These are phyloP conservation scores for Phytopythium montanum DNA, from an alignment of 352 stramenopile genomes.

Conservation along the genomic window DNA sequence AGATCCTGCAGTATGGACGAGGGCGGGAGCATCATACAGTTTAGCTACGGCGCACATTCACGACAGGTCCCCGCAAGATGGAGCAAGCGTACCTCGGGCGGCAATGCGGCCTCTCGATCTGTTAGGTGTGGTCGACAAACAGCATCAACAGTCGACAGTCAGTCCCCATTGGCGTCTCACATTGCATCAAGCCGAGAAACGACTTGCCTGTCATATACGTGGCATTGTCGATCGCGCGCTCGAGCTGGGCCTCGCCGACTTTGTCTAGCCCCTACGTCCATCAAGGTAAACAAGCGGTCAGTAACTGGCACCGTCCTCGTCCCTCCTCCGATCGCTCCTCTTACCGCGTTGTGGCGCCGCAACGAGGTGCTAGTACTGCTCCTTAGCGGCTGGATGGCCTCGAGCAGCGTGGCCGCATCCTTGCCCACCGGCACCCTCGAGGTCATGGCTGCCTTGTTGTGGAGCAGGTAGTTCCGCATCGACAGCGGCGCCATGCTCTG, in stretches of 20 bases:
- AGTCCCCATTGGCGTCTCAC: background rate
- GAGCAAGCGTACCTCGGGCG: slow-evolving; percentile 42
- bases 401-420: slow-evolving; percentile 35
- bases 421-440: slow-evolving; percentile 17
- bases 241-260: slow-evolving; percentile 8
- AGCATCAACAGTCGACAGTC: background rate
- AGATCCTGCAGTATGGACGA: slow-evolving; percentile 34
- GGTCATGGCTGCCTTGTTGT: background rate
- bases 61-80: background rate
- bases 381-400: slow-evolving; percentile 37
- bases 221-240: slow-evolving; percentile 42
- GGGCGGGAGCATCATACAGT: background rate
- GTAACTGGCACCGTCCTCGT: background rate
- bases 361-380: background rate
- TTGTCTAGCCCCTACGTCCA: background rate
- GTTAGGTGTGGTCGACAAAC: background rate
- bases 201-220: slow-evolving; percentile 35
- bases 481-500: background rate
- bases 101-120: slow-evolving; percentile 43
- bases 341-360: background rate
- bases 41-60: background rate
- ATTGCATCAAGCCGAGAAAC: background rate
- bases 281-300: background rate
- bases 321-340: background rate
- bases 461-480: background rate